Evolutionary conservation across 176 grass and related monocot genomes (phyloP).

Genomic region (Cenchrus fungigraminus): DNA sequence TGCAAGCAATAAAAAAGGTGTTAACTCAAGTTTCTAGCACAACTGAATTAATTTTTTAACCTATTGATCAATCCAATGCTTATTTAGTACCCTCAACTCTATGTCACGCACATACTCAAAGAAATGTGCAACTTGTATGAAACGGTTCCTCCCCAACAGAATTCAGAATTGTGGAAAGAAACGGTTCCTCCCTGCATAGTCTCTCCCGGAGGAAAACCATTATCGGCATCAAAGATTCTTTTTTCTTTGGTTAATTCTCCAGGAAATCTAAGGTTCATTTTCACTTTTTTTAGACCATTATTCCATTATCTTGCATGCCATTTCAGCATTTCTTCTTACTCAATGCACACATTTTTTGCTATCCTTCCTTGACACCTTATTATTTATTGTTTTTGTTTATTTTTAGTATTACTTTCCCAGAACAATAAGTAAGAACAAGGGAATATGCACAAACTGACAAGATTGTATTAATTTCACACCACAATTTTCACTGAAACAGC

Average conservation of each 20-base stretch:
- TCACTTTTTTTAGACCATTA: too few species aligned
- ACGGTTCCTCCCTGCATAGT: neutral
- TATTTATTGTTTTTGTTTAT: neutral
- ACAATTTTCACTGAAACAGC: neutral
- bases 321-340: too few species aligned
- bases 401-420: neutral
- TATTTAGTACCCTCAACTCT: neutral
- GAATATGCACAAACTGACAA: neutral
- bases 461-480: slow-evolving; percentile 1
- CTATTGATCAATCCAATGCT: neutral
- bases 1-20: neutral
- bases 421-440: neutral
- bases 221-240: too few species aligned
- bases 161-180: too few species aligned
- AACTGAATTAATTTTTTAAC: neutral
- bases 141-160: too few species aligned
- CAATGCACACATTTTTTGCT: too few species aligned
- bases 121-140: neutral
- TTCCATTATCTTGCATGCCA: too few species aligned
- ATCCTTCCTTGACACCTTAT: too few species aligned
- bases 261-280: too few species aligned
- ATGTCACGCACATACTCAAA: neutral
- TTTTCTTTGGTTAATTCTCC: too few species aligned
- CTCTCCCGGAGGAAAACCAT: neutral
- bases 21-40: neutral